These are phyloP conservation scores for Trypanosoma mega DNA, from an alignment of 208 protist species.

Conservation along the genomic window DNA sequence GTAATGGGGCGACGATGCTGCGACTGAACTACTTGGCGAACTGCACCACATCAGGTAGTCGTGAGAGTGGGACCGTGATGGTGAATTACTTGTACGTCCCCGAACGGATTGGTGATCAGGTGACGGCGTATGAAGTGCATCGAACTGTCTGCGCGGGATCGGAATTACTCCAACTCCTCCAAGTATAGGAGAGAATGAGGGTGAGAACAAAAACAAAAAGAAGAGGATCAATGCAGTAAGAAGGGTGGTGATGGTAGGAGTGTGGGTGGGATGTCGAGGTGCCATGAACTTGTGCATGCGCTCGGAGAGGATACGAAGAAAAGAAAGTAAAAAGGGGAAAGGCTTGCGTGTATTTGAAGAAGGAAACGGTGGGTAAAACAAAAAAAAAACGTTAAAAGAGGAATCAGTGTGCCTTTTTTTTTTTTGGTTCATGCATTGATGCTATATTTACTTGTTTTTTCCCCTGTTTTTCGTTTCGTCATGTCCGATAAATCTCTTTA, in stretches of 20 bases:
- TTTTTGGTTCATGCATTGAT: too few species aligned
- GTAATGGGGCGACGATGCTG: constrained; percentile 79
- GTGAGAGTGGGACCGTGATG: constrained; percentile 80
- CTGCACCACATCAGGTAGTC: constrained; percentile 53
- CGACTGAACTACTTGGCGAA: constrained; percentile 80
- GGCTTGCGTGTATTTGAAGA: background rate
- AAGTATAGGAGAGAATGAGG: background rate
- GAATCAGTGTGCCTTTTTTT: too few species aligned
- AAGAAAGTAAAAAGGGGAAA: constrained; percentile 6
- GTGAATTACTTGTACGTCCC: constrained; percentile 89
- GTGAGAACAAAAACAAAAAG: too few species aligned
- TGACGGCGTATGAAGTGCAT: constrained; percentile 54
- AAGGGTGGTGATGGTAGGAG: too few species aligned
- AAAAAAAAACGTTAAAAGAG: constrained; percentile 13
- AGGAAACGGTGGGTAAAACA: constrained; percentile 8
- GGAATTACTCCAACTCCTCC: constrained; percentile 33
- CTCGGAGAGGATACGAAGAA: background rate
- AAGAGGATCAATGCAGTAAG: too few species aligned
- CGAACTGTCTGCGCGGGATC: constrained; percentile 47
- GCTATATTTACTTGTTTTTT: too few species aligned
- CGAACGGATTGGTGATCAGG: constrained; percentile 39
- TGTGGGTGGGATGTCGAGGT: too few species aligned
- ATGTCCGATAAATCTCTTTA: too few species aligned
- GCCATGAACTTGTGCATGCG: background rate
- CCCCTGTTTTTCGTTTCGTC: too few species aligned